Evolutionary conservation across 1,139 yeast genomes (phyloP).

Genomic region (Candida pseudocylindracea): DNA sequence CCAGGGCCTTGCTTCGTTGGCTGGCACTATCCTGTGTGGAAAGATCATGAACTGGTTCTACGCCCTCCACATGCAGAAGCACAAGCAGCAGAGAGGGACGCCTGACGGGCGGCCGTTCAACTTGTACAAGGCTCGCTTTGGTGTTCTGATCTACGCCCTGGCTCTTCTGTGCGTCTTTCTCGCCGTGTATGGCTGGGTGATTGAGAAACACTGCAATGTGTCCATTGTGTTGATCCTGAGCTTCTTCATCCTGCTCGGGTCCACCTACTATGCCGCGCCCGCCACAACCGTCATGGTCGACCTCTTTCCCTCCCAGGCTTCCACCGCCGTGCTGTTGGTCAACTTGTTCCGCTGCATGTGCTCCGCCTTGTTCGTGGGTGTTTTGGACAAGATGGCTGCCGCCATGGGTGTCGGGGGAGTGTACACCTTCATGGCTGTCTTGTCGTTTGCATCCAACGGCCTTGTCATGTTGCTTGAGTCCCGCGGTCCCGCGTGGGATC

Average conservation of each 20-base stretch:
- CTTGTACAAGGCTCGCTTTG: conserved; percentile 8
- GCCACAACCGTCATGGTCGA: conserved; percentile 38
- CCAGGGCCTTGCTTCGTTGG: conserved; percentile 13
- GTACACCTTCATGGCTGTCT: conserved; percentile 26
- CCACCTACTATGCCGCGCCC: conserved; percentile 25
- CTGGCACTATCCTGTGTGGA: conserved; percentile 12
- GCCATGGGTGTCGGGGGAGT: conserved; percentile 40
- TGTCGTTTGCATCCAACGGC: conserved; percentile 6
- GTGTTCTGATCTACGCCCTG: conserved; percentile 14
- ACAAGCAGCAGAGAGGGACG: conserved; percentile 4
- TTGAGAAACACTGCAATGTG: conserved; percentile 21
- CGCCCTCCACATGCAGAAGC: conserved; percentile 4
- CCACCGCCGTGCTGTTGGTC: conserved; percentile 37
- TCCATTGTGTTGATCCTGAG: conserved; percentile 34
- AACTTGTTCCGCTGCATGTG: conserved; percentile 37
- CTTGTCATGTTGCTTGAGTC: too few species aligned
- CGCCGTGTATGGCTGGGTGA: conserved; percentile 72
- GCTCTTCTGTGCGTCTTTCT: too few species aligned
- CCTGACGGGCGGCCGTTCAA: conserved; percentile 11
- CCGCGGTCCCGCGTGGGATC: too few species aligned
- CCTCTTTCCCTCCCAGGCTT: conserved; percentile 31
- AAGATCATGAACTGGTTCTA: conserved; percentile 11
- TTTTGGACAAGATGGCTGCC: conserved; percentile 26
- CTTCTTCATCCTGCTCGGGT: conserved; percentile 27
- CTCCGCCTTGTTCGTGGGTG: conserved; percentile 43